Percentiles rank a stretch among this genome's conserved stretches.
phyloP scores from a whole-genome alignment of 73 alveolate genomes.

The Paramecium bursaria region DNA sequence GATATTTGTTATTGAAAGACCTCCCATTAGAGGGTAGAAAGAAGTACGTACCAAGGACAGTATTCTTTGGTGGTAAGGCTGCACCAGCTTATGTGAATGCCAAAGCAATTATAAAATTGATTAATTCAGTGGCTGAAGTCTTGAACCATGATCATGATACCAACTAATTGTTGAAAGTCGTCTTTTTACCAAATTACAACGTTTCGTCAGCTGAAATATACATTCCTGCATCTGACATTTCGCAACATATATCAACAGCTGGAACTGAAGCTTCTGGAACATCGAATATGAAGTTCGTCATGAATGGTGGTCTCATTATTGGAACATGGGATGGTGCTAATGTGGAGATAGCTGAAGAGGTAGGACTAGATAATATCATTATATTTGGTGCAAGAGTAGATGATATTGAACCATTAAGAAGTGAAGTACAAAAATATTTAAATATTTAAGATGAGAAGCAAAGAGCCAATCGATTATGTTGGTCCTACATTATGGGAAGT shows the following conservation, averaged over 20 bases:
- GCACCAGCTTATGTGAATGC: conserved; percentile 93
- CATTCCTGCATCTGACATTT: conserved; percentile 94
- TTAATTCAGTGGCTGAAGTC: conserved; percentile 84
- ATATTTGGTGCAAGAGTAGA: conserved; percentile 92
- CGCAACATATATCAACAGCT: conserved; percentile 93
- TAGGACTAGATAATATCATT: conserved; percentile 93
- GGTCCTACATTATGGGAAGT: conserved; percentile 83
- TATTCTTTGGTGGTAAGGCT: conserved; percentile 95
- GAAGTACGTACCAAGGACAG: conserved; percentile 86
- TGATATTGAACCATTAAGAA: conserved; percentile 80
- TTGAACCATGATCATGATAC: conserved; percentile 90
- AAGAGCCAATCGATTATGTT: conserved; percentile 64
- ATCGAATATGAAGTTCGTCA: conserved; percentile 89
- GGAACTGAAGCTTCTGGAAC: conserved; percentile 97
- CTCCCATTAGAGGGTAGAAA: conserved; percentile 82
- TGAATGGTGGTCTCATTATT: conserved; percentile 91
- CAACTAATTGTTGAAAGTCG: conserved; percentile 82
- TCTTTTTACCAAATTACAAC: conserved; percentile 89
- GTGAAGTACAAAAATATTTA: conserved; percentile 53
- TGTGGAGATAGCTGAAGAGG: conserved; percentile 95
- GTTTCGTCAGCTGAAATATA: conserved; percentile 89
- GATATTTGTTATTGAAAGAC: conserved; percentile 82
- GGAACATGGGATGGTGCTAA: conserved; percentile 98
- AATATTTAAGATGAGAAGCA: conserved; percentile 74
- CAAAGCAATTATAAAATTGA: conserved; percentile 86